A percentile compares a stretch with the other conserved stretches of the same genome.
Evolutionary conservation across 768 basidiomycete species (phyloP).

Genomic region (Calocera viscosa): DNA sequence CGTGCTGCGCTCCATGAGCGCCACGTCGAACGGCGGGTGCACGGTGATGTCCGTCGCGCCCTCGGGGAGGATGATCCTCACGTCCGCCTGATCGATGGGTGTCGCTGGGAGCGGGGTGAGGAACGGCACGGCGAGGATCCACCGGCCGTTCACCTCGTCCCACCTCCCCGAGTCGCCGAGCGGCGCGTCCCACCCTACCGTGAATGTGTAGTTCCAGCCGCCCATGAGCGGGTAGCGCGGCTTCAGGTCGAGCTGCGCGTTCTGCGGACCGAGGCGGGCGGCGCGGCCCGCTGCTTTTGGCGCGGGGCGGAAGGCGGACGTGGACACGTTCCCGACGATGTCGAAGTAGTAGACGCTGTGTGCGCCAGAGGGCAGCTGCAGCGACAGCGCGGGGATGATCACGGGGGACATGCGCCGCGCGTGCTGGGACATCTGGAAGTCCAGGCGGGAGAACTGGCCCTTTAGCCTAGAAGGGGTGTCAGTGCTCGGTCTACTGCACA

Average conservation of each 20-base stretch:
- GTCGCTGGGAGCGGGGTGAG: conserved; percentile 70
- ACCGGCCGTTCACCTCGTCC: conserved; percentile 48
- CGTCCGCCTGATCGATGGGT: conserved; percentile 64
- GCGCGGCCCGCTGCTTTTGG: conserved; percentile 35
- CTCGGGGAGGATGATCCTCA: conserved; percentile 79
- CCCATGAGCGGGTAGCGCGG: conserved; percentile 90
- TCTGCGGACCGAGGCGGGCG: conserved; percentile 17
- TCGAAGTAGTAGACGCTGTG: conserved; percentile 82
- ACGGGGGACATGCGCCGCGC: conserved; percentile 43
- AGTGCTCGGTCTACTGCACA: conserved; percentile 10
- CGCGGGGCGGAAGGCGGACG: conserved; percentile 64
- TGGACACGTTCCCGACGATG: conserved; percentile 90
- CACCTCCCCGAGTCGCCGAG: conserved; percentile 59
- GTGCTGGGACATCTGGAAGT: conserved; percentile 63
- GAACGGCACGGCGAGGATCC: conserved; percentile 72
- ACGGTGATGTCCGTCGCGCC: conserved; percentile 85
- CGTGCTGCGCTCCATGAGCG: conserved; percentile 45
- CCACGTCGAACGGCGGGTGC: conserved; percentile 62
- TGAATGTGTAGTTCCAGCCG: conserved; percentile 96
- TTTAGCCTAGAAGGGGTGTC: conserved; percentile 49
- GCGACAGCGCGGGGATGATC: conserved; percentile 54
- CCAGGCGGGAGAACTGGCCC: conserved; percentile 88
- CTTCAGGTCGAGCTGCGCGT: conserved; percentile 59
- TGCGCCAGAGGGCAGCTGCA: conserved; percentile 74
- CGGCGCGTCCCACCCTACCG: conserved; percentile 86